Evolutionary conservation across 177 flowering plant species (phyloP), one percentile per base, ranked within the genome.

Genomic region (Vitis hybrid): DNA sequence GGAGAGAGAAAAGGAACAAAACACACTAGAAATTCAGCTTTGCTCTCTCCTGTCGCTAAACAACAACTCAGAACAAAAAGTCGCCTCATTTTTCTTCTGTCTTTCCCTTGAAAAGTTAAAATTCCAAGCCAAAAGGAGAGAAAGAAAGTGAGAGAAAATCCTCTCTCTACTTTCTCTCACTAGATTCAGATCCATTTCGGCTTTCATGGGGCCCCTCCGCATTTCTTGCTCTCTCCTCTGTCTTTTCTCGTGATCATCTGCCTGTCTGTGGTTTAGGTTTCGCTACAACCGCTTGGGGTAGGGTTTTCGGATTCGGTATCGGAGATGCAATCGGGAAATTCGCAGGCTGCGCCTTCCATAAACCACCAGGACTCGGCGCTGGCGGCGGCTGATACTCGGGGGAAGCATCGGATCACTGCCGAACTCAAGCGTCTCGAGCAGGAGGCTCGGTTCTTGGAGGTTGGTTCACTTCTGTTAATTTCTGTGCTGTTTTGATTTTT

Each of bases 391-490:
- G 97, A 93, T 78, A 77, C 89, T 12, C 74, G 95, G 62, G 97
- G 98, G 60, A 93, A 89, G 80, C 97, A 91, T 80, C 85, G 95
- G 86, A 85, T 93, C 75, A 83, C 82, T 5, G 98, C 97, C 5
- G 97, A 93, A 79, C 73, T 93, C 68, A 93, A 90, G 81, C 86
- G 95, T 14, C 82, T 93, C 70, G 97, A 93, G 78, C 98, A 91
- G 79, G 98, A 93, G 78, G 74, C 89, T 64, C 77, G 91, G 60
- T 87, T 80, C 74, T 81, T 93, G 62, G 92, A 93, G 98, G 96
- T 87, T 29, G 61, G 78, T 75, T 48, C 19, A 29, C 33, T 72
- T 60, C 72, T 71, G 12, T 58, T 63, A n/a, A 39, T 39, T 39
- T 39, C 6, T 39, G 45, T 39, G 45, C 8, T 39, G 45, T 39